Percentiles rank a stretch among this genome's conserved stretches.
These are phyloP conservation scores for Dactylellina cionopaga DNA, from an alignment of 2,329 filamentous ascomycete species.

Conservation along the genomic window DNA sequence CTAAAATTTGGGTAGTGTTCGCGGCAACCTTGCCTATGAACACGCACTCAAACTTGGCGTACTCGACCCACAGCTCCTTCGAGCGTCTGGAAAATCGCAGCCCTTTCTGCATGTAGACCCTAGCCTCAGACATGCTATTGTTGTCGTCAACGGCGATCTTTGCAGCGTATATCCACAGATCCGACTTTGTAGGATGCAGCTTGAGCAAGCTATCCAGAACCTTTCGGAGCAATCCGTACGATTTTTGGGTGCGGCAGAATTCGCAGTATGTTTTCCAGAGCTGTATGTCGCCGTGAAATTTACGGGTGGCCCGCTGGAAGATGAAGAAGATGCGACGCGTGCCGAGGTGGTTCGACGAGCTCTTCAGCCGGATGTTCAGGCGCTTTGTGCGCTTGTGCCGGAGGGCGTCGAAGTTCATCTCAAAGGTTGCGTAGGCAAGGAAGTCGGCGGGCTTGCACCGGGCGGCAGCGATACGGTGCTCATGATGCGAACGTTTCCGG, in stretches of 20 bases:
- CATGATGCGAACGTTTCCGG: slow-evolving; percentile 89
- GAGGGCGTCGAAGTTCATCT: slow-evolving; percentile 76
- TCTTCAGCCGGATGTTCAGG: slow-evolving; percentile 72
- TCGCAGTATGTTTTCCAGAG: slow-evolving; percentile 92
- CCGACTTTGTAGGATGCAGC: slow-evolving; percentile 83
- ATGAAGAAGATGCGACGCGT: slow-evolving; percentile 88
- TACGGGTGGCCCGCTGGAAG: slow-evolving; percentile 83
- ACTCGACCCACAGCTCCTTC: slow-evolving; percentile 83
- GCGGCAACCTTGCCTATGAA: slow-evolving; percentile 82
- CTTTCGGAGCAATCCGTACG: slow-evolving; percentile 73
- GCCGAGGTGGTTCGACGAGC: slow-evolving; percentile 73
- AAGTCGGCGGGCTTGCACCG: slow-evolving; percentile 81
- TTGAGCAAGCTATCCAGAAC: slow-evolving; percentile 76
- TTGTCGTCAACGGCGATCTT: slow-evolving; percentile 79
- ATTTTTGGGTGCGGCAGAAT: slow-evolving; percentile 76
- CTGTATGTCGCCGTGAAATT: slow-evolving; percentile 80
- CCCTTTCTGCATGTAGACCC: slow-evolving; percentile 87
- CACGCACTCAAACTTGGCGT: slow-evolving; percentile 89
- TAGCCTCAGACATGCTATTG: slow-evolving; percentile 85
- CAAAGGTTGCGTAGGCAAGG: slow-evolving; percentile 79
- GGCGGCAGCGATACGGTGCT: slow-evolving; percentile 86
- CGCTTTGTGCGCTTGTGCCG: slow-evolving; percentile 84
- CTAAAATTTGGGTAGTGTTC: slow-evolving; percentile 23
- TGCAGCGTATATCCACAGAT: slow-evolving; percentile 85
- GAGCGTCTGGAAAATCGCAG: slow-evolving; percentile 86